Evolutionary conservation across 2,329 filamentous ascomycete species (phyloP), one percentile per base, ranked within the genome.

Genomic region (Clonostachys byssicola): DNA sequence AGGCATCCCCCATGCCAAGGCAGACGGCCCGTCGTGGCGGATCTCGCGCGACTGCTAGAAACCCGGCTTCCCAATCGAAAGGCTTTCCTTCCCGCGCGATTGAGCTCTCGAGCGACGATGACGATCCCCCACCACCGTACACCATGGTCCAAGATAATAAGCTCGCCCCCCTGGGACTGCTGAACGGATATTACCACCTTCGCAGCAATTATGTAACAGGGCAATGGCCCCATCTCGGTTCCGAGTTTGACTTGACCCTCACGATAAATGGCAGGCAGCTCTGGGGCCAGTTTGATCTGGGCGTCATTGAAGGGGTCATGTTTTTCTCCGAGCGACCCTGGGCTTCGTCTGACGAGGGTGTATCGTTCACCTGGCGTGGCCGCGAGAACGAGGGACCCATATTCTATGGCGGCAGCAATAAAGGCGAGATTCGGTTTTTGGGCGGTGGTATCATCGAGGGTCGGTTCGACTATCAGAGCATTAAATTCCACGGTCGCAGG

Each of bases 261-360:
- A 70, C 68, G 3, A 62, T 73, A 2, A 60, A 59, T 14, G 66
- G 66, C 12, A 57, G 55, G 6, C 64, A 51, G 13, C 54, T 77
- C 8, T 79, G 75, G 74, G 73, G 69, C 0, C 56, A 52, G 1
- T 78, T 78, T 51, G 60, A 70, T 40, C 60, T 75, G 5, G 70
- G 68, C 1, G 47, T 67, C 8, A 60, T 73, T 36, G 49, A 60
- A 38, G 72, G 74, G 2, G 55, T 78, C 4, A 55, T 78, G n/a
- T 60, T 62, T 34, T 60, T 77, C 34, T 47, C 62, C 7, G 44
- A 65, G 14, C 63, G 65, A 4, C 70, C 68, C 1, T 59, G 51
- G 47, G 34, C 54, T 35, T 62, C 67, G 3, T 65, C 67, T 0
- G 34, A 52, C 8, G 51, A 62, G 0, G 10, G 6, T 0, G n/a